These are phyloP conservation scores for Sphagnum tenellum DNA, from an alignment of 225 moss, liverwort and hornwort genomes.

Conservation along the genomic window DNA sequence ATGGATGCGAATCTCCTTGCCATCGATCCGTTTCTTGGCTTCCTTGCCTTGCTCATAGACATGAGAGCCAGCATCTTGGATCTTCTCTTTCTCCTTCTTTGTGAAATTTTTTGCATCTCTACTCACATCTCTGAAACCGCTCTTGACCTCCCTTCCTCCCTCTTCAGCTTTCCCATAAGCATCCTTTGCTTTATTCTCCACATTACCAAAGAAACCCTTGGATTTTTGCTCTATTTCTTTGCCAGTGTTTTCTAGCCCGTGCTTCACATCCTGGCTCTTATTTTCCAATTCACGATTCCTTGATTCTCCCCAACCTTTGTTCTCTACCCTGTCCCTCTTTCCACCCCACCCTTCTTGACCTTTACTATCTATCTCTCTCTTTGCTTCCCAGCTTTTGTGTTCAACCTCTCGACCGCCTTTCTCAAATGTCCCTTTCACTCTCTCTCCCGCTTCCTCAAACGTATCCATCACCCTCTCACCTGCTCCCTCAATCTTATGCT, in stretches of 20 bases:
- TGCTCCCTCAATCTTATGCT: no score
- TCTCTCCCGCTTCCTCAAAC: neutral
- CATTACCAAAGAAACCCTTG: conserved; percentile 22
- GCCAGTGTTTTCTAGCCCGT: conserved; percentile 6
- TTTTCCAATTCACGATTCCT: neutral
- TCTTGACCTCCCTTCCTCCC: no score
- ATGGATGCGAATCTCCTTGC: conserved; percentile 24
- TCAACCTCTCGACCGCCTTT: conserved; percentile 15
- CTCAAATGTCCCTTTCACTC: conserved; percentile 22
- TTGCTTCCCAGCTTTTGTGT: conserved; percentile 16
- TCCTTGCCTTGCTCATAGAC: conserved; percentile 24
- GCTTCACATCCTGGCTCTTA: conserved; percentile 23
- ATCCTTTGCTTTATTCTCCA: conserved; percentile 24
- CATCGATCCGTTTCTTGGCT: conserved; percentile 31
- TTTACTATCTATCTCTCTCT: conserved; percentile 2
- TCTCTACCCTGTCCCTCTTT: no score
- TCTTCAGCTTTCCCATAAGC: no score
- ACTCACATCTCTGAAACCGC: conserved; percentile 5
- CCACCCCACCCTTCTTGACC: no score
- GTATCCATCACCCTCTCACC: no score
- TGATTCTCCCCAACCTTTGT: no score
- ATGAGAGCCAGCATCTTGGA: conserved; percentile 21
- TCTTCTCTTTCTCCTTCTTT: conserved; percentile 5
- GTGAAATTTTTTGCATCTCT: conserved; percentile 13
- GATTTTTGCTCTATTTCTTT: conserved; percentile 21